These are phyloP conservation scores for Thymus mandschuricus DNA, from an alignment of 257 asterid species.

Conservation along the genomic window DNA sequence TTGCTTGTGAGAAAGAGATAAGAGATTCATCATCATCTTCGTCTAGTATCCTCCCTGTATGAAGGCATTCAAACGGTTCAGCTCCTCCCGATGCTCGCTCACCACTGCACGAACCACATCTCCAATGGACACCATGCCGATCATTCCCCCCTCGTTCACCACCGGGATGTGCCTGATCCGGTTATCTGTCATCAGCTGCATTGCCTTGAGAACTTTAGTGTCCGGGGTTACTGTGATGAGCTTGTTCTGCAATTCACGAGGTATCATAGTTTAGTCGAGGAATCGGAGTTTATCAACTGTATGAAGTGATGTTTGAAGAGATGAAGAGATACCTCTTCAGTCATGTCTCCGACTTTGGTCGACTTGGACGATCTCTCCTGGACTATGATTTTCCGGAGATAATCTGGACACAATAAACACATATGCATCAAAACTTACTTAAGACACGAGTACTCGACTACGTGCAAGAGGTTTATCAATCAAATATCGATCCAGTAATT, in stretches of 20 bases:
- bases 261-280: conserved; percentile 3
- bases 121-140: conserved; percentile 95
- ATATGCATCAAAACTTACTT: background rate
- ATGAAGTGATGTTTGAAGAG: background rate
- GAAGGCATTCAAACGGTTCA: conserved; percentile 76
- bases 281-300: background rate
- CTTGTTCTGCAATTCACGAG: conserved; percentile 66
- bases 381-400: conserved; percentile 91
- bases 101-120: conserved; percentile 97
- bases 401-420: conserved; percentile 54
- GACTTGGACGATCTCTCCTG: conserved; percentile 97
- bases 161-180: conserved; percentile 95
- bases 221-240: conserved; percentile 86
- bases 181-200: conserved; percentile 96
- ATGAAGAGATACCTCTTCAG: conserved; percentile 79
- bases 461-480: background rate
- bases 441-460: background rate
- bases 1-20: too few species aligned
- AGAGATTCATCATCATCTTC: conserved; percentile 31
- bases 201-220: conserved; percentile 90
- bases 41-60: conserved; percentile 90
- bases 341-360: conserved; percentile 97
- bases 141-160: conserved; percentile 64
- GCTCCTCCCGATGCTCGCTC: conserved; percentile 81
- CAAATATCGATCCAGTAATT: background rate